A percentile compares a stretch with the other conserved stretches of the same genome.
phyloP scores from a whole-genome alignment of 176 grass and related monocot genomes.

The Carex kokanica region DNA sequence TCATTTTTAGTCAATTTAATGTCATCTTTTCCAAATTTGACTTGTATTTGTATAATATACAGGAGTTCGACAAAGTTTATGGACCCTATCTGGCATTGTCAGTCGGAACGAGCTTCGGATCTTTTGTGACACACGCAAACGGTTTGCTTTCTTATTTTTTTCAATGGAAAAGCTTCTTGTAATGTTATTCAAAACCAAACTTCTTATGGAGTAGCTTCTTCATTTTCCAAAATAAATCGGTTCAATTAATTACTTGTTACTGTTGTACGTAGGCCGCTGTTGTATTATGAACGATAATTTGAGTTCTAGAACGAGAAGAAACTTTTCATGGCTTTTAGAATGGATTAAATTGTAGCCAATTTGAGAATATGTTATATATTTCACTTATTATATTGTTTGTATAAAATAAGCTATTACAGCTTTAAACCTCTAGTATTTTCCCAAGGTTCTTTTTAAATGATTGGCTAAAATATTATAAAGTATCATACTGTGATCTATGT shows the following conservation, averaged over 20 bases:
- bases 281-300: background rate
- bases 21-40: background rate
- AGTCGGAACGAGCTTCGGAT: conserved; percentile 70
- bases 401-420: background rate
- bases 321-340: background rate
- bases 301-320: too few species aligned
- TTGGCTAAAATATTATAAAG: background rate
- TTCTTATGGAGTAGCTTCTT: conserved; percentile 45
- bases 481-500: too few species aligned
- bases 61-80: conserved; percentile 82
- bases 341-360: background rate
- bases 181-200: conserved; percentile 78
- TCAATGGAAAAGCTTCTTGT: conserved; percentile 78
- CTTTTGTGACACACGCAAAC: conserved; percentile 62
- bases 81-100: conserved; percentile 73
- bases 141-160: conserved; percentile 87
- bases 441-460: background rate
- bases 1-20: background rate
- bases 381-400: background rate
- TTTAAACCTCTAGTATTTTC: background rate
- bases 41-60: background rate
- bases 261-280: background rate
- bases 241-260: background rate
- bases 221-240: background rate
- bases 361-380: background rate